A percentile compares a stretch with the other conserved stretches of the same genome.
Conservation (phyloP, 2,329 filamentous ascomycete genomes). For the Colletotrichum lupini region DNA sequence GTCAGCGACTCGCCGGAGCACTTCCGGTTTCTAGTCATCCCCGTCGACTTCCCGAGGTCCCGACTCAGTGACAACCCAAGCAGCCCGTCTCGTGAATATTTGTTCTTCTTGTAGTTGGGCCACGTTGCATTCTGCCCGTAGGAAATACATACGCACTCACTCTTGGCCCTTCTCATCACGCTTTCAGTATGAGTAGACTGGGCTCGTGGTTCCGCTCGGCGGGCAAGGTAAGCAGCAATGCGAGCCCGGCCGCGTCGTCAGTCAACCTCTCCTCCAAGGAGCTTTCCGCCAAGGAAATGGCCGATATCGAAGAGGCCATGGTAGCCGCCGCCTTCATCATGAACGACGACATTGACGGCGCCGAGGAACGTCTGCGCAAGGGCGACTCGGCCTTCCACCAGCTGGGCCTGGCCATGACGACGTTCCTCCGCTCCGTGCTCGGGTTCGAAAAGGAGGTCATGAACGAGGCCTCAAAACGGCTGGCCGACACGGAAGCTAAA, state of each 20-base stretch:
- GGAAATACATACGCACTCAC: background rate
- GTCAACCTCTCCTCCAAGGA: constrained; percentile 52
- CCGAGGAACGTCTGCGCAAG: constrained; percentile 77
- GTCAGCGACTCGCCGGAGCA: constrained; percentile 30
- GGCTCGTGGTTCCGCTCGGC: constrained; percentile 63
- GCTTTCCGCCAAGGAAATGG: constrained; percentile 56
- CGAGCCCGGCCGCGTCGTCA: constrained; percentile 45
- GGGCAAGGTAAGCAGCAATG: constrained; percentile 46
- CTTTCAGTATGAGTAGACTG: constrained; percentile 56
- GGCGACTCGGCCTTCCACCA: constrained; percentile 89
- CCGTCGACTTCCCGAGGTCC: constrained; percentile 22
- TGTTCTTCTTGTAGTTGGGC: background rate
- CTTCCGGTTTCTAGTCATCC: constrained; percentile 24
- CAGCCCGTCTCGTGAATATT: background rate
- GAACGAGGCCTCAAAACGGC: constrained; percentile 78
- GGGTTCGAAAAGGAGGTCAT: constrained; percentile 94
- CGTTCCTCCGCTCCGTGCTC: constrained; percentile 86
- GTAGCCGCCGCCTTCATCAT: constrained; percentile 78
- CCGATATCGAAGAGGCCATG: constrained; percentile 70
- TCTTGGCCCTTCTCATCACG: background rate
- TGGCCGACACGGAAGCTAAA: constrained; percentile 80
- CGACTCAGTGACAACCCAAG: constrained; percentile 1
- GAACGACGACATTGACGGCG: constrained; percentile 89
- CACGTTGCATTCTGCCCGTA: background rate
- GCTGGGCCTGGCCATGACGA: constrained; percentile 82